Percentiles rank a stretch among this genome's conserved stretches.
Evolutionary conservation across 371 early-diverging fungal species (phyloP).

Genomic region (Gilbertella persicaria): DNA sequence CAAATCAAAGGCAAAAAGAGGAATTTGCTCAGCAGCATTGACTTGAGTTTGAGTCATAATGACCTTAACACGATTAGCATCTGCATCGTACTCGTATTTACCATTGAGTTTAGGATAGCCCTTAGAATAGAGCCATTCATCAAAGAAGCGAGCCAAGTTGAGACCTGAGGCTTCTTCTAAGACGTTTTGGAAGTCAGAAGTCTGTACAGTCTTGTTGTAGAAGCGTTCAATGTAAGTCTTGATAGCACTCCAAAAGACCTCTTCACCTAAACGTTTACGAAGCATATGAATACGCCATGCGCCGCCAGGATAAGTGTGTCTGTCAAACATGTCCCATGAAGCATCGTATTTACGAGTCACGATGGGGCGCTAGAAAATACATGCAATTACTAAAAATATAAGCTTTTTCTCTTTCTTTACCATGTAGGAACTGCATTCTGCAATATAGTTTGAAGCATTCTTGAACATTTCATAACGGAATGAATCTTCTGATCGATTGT

Average conservation of each 20-base stretch:
- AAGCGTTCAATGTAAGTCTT: slow-evolving; percentile 42
- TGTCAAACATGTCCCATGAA: slow-evolving; percentile 59
- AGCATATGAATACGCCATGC: slow-evolving; percentile 60
- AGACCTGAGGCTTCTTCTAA: slow-evolving; percentile 54
- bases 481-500: slow-evolving; percentile 42
- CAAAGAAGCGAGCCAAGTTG: slow-evolving; percentile 62
- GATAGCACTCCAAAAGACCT: slow-evolving; percentile 56
- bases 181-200: slow-evolving; percentile 54
- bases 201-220: slow-evolving; percentile 46
- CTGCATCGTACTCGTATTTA: slow-evolving; percentile 31
- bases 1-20: slow-evolving; percentile 51
- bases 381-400: background rate
- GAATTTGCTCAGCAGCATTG: slow-evolving; percentile 34
- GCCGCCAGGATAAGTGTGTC: slow-evolving; percentile 60
- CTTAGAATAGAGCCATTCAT: slow-evolving; percentile 62
- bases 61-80: slow-evolving; percentile 30
- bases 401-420: slow-evolving; percentile 14
- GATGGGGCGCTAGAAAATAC: slow-evolving; percentile 45
- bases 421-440: slow-evolving; percentile 49
- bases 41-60: slow-evolving; percentile 56
- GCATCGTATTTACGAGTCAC: slow-evolving; percentile 54
- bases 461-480: slow-evolving; percentile 40
- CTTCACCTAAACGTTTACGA: slow-evolving; percentile 50
- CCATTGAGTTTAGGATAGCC: slow-evolving; percentile 59
- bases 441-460: slow-evolving; percentile 34